Conservation (phyloP, 768 basidiomycete genomes). For the Sporobolomyces phaffii region DNA sequence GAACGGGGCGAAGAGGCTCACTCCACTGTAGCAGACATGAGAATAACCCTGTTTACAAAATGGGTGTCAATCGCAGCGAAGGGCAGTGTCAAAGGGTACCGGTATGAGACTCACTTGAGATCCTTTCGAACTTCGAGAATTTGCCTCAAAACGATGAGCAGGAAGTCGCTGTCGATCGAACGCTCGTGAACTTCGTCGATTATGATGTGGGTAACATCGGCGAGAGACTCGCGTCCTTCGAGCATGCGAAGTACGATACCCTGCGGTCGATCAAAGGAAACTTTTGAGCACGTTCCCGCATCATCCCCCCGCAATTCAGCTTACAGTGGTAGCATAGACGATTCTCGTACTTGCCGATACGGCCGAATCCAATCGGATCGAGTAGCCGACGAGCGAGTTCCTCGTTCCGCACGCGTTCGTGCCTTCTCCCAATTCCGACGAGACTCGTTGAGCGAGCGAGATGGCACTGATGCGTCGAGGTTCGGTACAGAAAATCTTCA, state of each 20-base stretch:
- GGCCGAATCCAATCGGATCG: slow-evolving; percentile 70
- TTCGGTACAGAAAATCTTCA: slow-evolving; percentile 91
- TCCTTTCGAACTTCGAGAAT: slow-evolving; percentile 68
- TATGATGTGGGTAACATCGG: slow-evolving; percentile 91
- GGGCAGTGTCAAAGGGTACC: background rate
- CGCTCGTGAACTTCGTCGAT: slow-evolving; percentile 98
- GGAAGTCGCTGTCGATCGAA: slow-evolving; percentile 93
- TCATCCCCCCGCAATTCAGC: background rate
- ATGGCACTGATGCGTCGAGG: slow-evolving; percentile 93
- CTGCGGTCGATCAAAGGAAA: slow-evolving; percentile 12
- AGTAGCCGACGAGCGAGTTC: slow-evolving; percentile 82
- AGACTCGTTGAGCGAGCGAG: slow-evolving; percentile 89
- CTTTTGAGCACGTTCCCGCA: background rate
- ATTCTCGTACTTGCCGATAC: slow-evolving; percentile 37
- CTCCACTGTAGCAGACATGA: slow-evolving; percentile 96
- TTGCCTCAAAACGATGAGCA: slow-evolving; percentile 84
- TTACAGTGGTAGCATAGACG: slow-evolving; percentile 43
- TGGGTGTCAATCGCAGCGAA: background rate
- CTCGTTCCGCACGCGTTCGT: slow-evolving; percentile 68
- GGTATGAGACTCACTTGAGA: slow-evolving; percentile 64
- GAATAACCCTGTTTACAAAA: slow-evolving; percentile 59
- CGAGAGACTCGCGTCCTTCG: slow-evolving; percentile 80
- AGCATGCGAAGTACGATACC: slow-evolving; percentile 95
- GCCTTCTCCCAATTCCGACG: slow-evolving; percentile 81
- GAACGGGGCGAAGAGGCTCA: slow-evolving; percentile 40